Percentiles rank a stretch among this genome's conserved stretches.
Conservation (phyloP, 768 basidiomycete genomes). For the Russula emetica region DNA sequence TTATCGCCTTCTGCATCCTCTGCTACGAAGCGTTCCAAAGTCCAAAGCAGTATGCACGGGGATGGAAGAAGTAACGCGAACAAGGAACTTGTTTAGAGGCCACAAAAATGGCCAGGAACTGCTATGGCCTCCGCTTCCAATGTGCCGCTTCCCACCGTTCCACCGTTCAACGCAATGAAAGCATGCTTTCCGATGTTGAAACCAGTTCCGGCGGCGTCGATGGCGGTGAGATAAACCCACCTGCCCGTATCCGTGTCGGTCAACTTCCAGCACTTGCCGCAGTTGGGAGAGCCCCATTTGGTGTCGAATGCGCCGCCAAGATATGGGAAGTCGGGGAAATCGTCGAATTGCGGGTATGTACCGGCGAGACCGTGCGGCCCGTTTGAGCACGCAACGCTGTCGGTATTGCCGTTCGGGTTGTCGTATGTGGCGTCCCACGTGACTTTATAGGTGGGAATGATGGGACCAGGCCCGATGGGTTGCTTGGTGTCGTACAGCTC, state of each 20-base stretch:
- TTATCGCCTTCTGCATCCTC: too few species aligned
- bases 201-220: slow-evolving; percentile 45
- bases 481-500: background rate
- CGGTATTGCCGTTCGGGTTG: slow-evolving; percentile 37
- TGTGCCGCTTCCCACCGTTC: background rate
- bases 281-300: slow-evolving; percentile 47
- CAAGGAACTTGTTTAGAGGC: too few species aligned
- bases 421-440: slow-evolving; percentile 41
- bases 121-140: too few species aligned
- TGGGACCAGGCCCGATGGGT: too few species aligned
- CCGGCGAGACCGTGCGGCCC: slow-evolving; percentile 40
- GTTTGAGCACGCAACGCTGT: slow-evolving; percentile 46
- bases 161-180: slow-evolving; percentile 33
- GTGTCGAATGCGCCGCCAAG: slow-evolving; percentile 55
- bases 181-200: slow-evolving; percentile 39
- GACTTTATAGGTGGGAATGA: too few species aligned
- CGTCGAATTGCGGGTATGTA: slow-evolving; percentile 45
- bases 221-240: slow-evolving; percentile 46
- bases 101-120: too few species aligned
- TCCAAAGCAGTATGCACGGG: too few species aligned
- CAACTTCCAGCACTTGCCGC: slow-evolving; percentile 59
- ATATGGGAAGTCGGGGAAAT: slow-evolving; percentile 53
- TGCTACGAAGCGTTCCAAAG: too few species aligned
- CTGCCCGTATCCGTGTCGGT: slow-evolving; percentile 40
- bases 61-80: too few species aligned